Conservation (phyloP, 495 filamentous ascomycete genomes). For the Hyaloscypha variabilis region DNA sequence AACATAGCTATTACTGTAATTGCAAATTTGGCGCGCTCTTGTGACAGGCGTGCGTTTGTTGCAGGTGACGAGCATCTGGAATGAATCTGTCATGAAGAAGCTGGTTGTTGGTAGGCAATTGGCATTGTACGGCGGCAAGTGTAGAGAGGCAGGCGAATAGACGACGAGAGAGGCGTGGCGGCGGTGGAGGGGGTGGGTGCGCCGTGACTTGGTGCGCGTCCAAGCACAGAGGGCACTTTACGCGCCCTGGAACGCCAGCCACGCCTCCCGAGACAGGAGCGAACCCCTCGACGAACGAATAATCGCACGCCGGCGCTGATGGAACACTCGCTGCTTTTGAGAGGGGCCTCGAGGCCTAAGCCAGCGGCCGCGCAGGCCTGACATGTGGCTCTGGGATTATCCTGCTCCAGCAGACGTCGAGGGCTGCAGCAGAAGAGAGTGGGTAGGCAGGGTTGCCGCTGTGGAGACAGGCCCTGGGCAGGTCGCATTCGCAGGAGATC, state of each 20-base stretch:
- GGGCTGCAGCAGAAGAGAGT: background rate
- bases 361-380: background rate
- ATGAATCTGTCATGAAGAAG: background rate
- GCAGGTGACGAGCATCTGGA: background rate
- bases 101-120: background rate
- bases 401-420: too few species aligned
- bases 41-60: background rate
- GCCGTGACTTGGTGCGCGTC: background rate
- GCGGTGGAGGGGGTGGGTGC: background rate
- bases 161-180: background rate
- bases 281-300: conserved; percentile 24
- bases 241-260: conserved; percentile 33
- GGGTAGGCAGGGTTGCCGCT: background rate
- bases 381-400: conserved; percentile 27
- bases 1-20: background rate
- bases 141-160: background rate
- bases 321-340: conserved; percentile 32
- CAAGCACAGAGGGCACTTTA: conserved; percentile 20
- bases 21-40: background rate
- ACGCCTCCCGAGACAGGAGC: conserved; percentile 31
- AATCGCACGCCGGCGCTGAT: conserved; percentile 13
- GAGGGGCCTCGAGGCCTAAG: background rate
- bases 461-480: background rate
- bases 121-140: background rate
- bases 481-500: too few species aligned